These are phyloP conservation scores for Globisporangium viniferum DNA, from an alignment of 352 stramenopile species.

Conservation along the genomic window DNA sequence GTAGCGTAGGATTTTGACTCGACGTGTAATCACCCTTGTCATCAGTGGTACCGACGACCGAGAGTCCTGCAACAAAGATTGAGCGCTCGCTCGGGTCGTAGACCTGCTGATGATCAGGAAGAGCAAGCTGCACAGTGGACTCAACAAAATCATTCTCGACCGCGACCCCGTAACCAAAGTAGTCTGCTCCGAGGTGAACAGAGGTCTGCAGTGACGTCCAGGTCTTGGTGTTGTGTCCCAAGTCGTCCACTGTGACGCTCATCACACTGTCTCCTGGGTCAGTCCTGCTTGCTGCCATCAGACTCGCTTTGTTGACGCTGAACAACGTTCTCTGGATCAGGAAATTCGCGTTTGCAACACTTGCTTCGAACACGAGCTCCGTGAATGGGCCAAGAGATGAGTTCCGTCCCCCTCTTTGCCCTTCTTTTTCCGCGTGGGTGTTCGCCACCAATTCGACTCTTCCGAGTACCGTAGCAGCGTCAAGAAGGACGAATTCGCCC, in stretches of 20 bases:
- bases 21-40: background rate
- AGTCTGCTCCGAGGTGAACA: background rate
- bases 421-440: background rate
- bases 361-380: conserved; percentile 17
- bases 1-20: background rate
- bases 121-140: background rate
- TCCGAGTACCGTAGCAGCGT: background rate
- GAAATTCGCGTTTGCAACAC: conserved; percentile 13
- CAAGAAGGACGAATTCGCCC: conserved; percentile 6
- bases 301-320: background rate
- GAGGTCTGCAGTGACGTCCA: conserved; percentile 11
- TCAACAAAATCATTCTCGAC: background rate
- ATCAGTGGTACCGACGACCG: background rate
- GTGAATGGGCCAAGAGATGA: conserved; percentile 2
- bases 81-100: conserved; percentile 2
- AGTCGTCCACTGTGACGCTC: conserved; percentile 10
- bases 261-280: background rate
- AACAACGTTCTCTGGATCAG: conserved; percentile 14
- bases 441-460: background rate
- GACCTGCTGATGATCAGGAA: background rate
- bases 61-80: conserved; percentile 9
- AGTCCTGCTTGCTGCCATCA: background rate
- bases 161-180: conserved; percentile 1
- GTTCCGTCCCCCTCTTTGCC: background rate
- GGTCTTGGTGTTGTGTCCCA: conserved; percentile 1